Conservation (phyloP, 225 moss, liverwort and hornwort genomes). For the Physcomitrium patens region DNA sequence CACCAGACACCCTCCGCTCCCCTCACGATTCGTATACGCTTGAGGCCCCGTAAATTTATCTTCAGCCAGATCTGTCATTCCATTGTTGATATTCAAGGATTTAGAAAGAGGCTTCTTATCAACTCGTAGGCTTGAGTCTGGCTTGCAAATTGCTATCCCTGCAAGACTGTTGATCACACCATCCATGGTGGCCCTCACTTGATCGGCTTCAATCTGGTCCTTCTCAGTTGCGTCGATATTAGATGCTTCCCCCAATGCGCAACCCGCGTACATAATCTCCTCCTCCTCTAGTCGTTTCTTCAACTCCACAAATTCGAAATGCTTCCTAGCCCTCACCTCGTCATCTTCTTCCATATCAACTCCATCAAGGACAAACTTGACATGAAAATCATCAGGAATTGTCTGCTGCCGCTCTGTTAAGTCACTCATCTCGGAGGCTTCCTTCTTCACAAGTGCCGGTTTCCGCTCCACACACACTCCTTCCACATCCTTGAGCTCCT, state of each 20-base stretch:
- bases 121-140: not conserved
- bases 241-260: constrained; percentile 32
- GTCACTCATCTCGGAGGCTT: constrained; percentile 1
- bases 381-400: constrained; percentile 47
- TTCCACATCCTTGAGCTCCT: constrained; percentile 21
- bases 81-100: not conserved
- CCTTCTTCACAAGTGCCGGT: constrained; percentile 32
- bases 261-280: constrained; percentile 51
- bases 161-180: constrained; percentile 33
- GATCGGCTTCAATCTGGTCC: constrained; percentile 10
- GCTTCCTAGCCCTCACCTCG: constrained; percentile 28
- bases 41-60: constrained; percentile 32
- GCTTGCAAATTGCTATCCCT: constrained; percentile 7
- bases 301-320: constrained; percentile 42
- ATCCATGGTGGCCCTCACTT: constrained; percentile 9
- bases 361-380: constrained; percentile 48
- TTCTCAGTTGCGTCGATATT: constrained; percentile 17
- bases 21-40: constrained; percentile 44
- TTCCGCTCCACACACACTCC: constrained; percentile 14
- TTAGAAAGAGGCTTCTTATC: not conserved
- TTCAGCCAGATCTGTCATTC: constrained; percentile 27
- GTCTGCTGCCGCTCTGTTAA: constrained; percentile 40
- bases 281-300: constrained; percentile 50
- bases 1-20: constrained; percentile 36
- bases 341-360: constrained; percentile 16